Evolutionary conservation across 257 asterid species (phyloP).

Genomic region (Nicotiana attenuata): DNA sequence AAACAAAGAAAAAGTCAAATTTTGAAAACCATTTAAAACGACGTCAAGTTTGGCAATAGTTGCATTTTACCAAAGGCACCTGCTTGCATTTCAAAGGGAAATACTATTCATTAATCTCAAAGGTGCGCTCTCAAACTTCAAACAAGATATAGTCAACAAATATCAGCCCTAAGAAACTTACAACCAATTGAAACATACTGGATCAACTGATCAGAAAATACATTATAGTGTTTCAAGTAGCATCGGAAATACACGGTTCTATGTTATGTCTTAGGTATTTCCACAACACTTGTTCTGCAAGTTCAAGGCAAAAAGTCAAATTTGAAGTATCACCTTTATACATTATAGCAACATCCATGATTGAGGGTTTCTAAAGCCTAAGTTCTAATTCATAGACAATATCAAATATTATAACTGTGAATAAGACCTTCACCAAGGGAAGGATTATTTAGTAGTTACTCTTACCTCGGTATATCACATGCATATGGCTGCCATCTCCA

Average conservation of each 20-base stretch:
- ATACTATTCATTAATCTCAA: not conserved
- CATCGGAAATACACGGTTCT: not conserved
- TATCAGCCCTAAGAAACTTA: not conserved
- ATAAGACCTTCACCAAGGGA: not conserved
- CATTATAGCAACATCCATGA: not conserved
- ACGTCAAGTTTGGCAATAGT: not conserved
- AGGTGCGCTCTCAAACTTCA: not conserved
- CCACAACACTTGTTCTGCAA: not conserved
- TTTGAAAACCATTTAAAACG: not conserved
- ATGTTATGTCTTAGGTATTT: not conserved
- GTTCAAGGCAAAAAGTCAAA: not conserved
- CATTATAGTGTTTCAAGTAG: not conserved
- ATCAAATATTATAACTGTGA: not conserved
- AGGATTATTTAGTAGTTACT: not conserved
- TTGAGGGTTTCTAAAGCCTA: not conserved
- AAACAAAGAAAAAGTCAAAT: not conserved
- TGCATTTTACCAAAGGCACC: not conserved
- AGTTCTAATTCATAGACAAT: not conserved
- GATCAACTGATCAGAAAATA: not conserved
- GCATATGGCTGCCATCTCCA: conserved; percentile 94
- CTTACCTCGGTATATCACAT: conserved; percentile 87
- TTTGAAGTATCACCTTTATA: not conserved
- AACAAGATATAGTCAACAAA: not conserved
- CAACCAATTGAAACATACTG: not conserved
- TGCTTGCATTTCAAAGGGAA: not conserved